Evolutionary conservation across 2,329 filamentous ascomycete species (phyloP).

Genomic region (Lojkania enalia): DNA sequence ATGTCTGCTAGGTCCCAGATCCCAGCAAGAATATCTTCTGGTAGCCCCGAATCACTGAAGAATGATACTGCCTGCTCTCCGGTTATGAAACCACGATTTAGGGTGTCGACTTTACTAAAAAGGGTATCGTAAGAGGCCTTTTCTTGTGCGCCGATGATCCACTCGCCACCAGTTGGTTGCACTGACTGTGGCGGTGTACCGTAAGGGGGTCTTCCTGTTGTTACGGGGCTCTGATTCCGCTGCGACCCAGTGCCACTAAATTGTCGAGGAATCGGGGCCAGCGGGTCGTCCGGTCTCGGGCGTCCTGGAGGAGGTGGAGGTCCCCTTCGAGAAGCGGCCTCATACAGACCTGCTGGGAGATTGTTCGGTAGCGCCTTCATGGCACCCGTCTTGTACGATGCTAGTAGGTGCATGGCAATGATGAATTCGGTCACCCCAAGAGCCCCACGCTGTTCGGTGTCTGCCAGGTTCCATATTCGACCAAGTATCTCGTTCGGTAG

Average conservation of each 20-base stretch:
- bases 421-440: conserved; percentile 90
- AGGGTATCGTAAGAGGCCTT: conserved; percentile 87
- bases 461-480: conserved; percentile 94
- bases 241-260: conserved; percentile 67
- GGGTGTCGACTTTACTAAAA: conserved; percentile 81
- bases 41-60: conserved; percentile 86
- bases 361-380: conserved; percentile 78
- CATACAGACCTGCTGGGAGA: conserved; percentile 83
- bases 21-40: conserved; percentile 85
- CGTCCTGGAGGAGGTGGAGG: conserved; percentile 50
- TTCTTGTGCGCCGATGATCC: conserved; percentile 80
- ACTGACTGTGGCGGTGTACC: conserved; percentile 53
- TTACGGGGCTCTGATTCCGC: conserved; percentile 64
- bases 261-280: conserved; percentile 74
- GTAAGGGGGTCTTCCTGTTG: conserved; percentile 53
- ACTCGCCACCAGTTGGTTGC: conserved; percentile 66
- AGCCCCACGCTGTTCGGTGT: conserved; percentile 88
- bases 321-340: conserved; percentile 74
- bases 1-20: conserved; percentile 98
- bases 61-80: conserved; percentile 94
- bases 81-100: conserved; percentile 79
- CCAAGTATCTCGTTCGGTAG: conserved; percentile 88
- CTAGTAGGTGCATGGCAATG: conserved; percentile 96
- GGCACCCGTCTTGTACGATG: conserved; percentile 82
- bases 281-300: conserved; percentile 55